Conservation (phyloP, 148 eudicot species). For the Spergularia marina region DNA sequence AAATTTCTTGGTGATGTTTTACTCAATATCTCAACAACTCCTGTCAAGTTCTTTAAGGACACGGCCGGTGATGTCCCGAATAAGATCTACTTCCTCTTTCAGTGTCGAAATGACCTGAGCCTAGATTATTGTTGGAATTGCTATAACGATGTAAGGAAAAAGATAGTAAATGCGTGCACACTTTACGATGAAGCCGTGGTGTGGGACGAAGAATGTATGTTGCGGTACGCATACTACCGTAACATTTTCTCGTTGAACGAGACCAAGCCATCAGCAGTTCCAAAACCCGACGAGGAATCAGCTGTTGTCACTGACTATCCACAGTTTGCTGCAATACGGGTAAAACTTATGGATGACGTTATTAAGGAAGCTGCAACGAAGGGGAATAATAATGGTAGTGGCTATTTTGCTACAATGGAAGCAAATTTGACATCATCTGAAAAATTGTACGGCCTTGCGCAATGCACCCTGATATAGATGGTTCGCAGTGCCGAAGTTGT, state of each 20-base stretch:
- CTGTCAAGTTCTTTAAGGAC: neutral
- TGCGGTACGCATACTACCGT: slow-evolving; percentile 20
- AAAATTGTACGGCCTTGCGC: slow-evolving; percentile 18
- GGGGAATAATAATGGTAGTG: too few species aligned
- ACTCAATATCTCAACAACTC: neutral
- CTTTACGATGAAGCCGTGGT: neutral
- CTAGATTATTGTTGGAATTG: slow-evolving; percentile 1
- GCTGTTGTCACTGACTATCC: neutral
- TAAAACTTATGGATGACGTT: neutral
- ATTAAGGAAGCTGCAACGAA: neutral
- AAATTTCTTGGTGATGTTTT: neutral
- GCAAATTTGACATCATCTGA: neutral
- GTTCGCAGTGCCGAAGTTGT: slow-evolving; percentile 2
- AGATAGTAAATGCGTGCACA: too few species aligned
- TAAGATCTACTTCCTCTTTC: slow-evolving; percentile 16
- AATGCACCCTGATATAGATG: slow-evolving; percentile 19
- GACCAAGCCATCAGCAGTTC: accelerated
- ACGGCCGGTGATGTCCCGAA: neutral
- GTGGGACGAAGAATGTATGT: slow-evolving; percentile 20
- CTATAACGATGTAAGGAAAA: neutral
- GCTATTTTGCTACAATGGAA: neutral
- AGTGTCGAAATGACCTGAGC: slow-evolving; percentile 11
- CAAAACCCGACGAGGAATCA: neutral
- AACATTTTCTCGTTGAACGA: slow-evolving; percentile 11
- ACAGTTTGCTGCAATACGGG: neutral